Evolutionary conservation across 163 green algal species (phyloP).

Genomic region (Chloromonas sp.): DNA sequence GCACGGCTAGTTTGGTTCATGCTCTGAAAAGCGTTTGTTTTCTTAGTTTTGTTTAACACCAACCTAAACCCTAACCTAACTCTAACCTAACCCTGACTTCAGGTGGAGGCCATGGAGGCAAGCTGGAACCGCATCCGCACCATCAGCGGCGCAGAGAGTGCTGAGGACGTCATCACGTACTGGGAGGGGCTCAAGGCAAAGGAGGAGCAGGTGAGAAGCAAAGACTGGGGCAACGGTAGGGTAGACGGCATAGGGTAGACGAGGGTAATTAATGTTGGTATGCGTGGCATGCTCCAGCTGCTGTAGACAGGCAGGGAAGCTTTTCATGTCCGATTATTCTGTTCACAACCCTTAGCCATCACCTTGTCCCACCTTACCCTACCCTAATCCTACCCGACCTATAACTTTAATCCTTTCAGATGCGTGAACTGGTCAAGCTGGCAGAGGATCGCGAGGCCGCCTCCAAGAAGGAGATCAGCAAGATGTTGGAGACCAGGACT

Average conservation of each 20-base stretch:
- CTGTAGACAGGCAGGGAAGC: too few relatives aligned
- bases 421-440: slow-evolving; percentile 56
- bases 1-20: too few relatives aligned
- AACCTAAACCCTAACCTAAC: too few relatives aligned
- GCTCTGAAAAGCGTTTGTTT: too few relatives aligned
- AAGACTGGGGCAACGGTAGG: neutral
- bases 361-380: too few relatives aligned
- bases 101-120: slow-evolving; percentile 63
- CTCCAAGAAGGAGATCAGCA: slow-evolving; percentile 55
- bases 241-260: neutral
- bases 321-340: too few relatives aligned
- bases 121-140: slow-evolving; percentile 66
- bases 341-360: too few relatives aligned
- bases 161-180: slow-evolving; percentile 72
- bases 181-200: slow-evolving; percentile 73
- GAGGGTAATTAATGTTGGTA: too few relatives aligned
- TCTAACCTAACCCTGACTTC: neutral
- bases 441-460: slow-evolving; percentile 60
- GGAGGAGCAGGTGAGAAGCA: slow-evolving; percentile 64
- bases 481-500: slow-evolving; percentile 47
- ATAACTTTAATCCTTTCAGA: neutral
- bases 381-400: too few relatives aligned
- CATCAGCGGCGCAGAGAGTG: slow-evolving; percentile 50
- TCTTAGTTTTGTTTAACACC: too few relatives aligned
- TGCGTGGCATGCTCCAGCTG: too few relatives aligned